A percentile compares a stretch with the other conserved stretches of the same genome.
Evolutionary conservation across 2,329 filamentous ascomycete species (phyloP).

Genomic region (Raffaelea albimanens): DNA sequence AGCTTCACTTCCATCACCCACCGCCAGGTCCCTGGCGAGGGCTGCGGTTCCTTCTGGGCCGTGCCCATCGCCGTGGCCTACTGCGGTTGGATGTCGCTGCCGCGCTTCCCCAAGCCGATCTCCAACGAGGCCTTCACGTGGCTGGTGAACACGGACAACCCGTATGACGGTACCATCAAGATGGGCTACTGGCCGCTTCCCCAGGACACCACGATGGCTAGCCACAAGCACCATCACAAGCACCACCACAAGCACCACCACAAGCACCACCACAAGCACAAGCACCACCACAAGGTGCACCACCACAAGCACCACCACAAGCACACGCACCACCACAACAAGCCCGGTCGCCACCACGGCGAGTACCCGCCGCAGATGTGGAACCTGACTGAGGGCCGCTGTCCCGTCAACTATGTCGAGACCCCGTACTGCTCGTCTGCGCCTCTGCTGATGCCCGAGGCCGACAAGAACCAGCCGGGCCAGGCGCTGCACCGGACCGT

Average conservation of each 20-base stretch:
- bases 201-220: too few relatives aligned
- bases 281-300: neutral
- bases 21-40: conserved; percentile 11
- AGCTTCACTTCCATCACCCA: conserved; percentile 7
- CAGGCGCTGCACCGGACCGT: conserved; percentile 9
- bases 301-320: neutral
- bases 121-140: conserved; percentile 2
- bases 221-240: neutral
- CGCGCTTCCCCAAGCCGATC: conserved; percentile 4
- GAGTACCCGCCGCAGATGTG: conserved; percentile 6
- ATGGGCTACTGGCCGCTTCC: neutral
- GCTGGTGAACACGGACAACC: conserved; percentile 1
- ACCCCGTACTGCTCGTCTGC: conserved; percentile 8
- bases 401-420: conserved; percentile 9
- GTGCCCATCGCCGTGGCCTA: conserved; percentile 7
- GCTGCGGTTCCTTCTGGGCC: conserved; percentile 13
- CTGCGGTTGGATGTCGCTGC: conserved; percentile 10
- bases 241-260: neutral
- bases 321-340: neutral
- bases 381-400: conserved; percentile 8
- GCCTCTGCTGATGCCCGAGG: neutral
- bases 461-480: neutral
- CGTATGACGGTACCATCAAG: conserved; percentile 3
- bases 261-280: too few relatives aligned
- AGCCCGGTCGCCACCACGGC: neutral